Evolutionary conservation across 148 eudicot species (phyloP), one percentile per base, ranked within the genome.

Genomic region (Rhododendron griersonianum): DNA sequence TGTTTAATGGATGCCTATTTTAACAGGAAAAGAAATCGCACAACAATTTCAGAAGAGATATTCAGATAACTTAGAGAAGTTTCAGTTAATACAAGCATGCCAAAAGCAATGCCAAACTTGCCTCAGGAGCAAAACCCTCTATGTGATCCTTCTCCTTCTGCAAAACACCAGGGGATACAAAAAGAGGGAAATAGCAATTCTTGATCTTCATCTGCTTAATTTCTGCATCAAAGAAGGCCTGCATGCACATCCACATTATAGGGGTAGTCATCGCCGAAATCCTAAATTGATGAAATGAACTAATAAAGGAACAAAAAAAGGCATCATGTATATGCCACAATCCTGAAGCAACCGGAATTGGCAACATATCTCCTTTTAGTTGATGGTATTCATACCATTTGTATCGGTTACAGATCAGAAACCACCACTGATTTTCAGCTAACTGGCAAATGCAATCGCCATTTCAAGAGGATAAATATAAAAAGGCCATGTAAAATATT

Each of bases 41-140:
- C 30, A 30, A 30, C 30, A 30, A 30, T 30, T 30, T 30, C 30
- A 55, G 15, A 30, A 15, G 45, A 81, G 69, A 81, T 19, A 19
- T 33, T 55, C 47, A 59, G 25, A 55, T 55, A 55, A 55, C 15
- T 37, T 41, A 21, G 45, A 11, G 80, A 87, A 74, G 45, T 81
- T 39, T 79, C 61, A 84, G 86, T 80, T 19, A 47, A 53, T 33
- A 82, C 57, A 87, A 76, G 80, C 55, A 67, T 37, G 55, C 73
- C 47, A 83, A 63, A 75, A 57, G 57, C 25, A 59, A 28, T 85
- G 13, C 51, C 65, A 48, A 14, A 33, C 57, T 90, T 83, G 95
- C 99, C 98, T 98, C 99, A 19, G 99, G 99, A 69, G 99, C 98
- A 91, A 98, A 98, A 51, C 99, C 99, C 87, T 95, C 99, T 47